Base-by-base conservation (phyloP, 257 asterid genomes). In the Primulina tabacum region DNA sequence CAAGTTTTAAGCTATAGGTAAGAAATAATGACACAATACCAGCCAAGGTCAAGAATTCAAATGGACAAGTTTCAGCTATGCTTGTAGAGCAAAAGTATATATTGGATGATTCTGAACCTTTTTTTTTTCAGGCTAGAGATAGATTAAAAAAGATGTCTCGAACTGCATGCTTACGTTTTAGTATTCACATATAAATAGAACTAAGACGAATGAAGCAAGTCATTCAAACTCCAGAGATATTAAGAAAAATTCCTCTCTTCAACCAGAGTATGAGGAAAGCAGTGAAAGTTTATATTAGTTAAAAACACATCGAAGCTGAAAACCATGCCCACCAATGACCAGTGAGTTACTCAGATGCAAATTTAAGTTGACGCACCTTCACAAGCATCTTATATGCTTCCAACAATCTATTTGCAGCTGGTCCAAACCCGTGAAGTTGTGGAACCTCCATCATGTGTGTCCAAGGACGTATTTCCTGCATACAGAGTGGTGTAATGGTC, bases 371-470 rank as follows among this genome's bases (percentile, higher is more conserved):
- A 62, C 67, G 68, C 87, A 90, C 99, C 99, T 93, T 93, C 90
- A 92, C 77, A 72, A 93, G 99, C 96, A 90, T 89, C 76, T 89
- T 93, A 77, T 93, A 93, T 32, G 99, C 99, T 83, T 93, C 99
- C 53, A 43, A 43, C 53, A 43, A 43, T 43, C 53, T 43, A 43
- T 43, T 8, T 43, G 53, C 53, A 43, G 53, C 53, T 43, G 53
- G 53, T 43, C 53, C 53, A 43, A 43, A 43, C n/a, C 53, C 53
- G 0, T 43, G 53, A 43, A 43, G 53, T 43, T 43, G 53, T 11
- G 53, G 53, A 11, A 43, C n/a, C 53, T 43, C 53, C 53, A 43
- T 43, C 53, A 43, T 43, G 53, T 43, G 53, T 43, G 53, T 43
- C 53, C 53, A 43, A 12, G 99, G 99, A 76, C 97, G 97, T 62